Base-by-base conservation (phyloP, 2,329 filamentous ascomycete genomes). In the Didymella sp. region DNA sequence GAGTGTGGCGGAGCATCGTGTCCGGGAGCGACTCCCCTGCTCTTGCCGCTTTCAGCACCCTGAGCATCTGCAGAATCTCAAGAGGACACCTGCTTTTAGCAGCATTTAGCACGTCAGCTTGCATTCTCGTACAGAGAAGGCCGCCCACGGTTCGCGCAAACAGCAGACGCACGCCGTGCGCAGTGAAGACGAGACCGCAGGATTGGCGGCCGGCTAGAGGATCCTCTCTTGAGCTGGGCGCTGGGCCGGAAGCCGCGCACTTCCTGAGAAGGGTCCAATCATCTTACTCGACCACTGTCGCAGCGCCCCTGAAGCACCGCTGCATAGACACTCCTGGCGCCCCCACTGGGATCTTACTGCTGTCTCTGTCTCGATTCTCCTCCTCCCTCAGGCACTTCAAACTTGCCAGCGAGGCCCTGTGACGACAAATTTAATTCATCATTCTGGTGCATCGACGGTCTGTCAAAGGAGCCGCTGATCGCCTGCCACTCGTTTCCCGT, bases 401-500 rank as follows among this genome's bases (percentile, higher is more conserved):
- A 62, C 59, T 51, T 33, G 25, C 19, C 45, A 51, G 24, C 27
- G 27, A 33, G 51, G 43, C 25, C 57, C 48, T 49, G 59, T 59
- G 60, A 68, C 68, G 64, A 62, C 61, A 50, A 41, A n/a, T 61
- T 47, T 59, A 58, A 58, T 46, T 60, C 44, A 51, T 30, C 38
- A 25, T 25, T 55, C 49, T 63, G 60, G 51, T 64, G 69, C 64
- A 68, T 61, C 42, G 51, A 42, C 43, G 63, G 62, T 40, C 50
- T 46, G 42, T 53, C 42, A 53, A 51, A 53, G 44, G 56, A 35
- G 57, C 63, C 64, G 71, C 63, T 66, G 69, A 72, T 72, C 69
- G 64, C 64, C 63, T 56, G 27, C 70, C 63, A 46, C 59, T 75
- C 72, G 70, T 69, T 74, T 56, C 55, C 60, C 56, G 27, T 37